Evolutionary conservation across 805 yeast species (phyloP).

Genomic region (Yarrowia divulgata): DNA sequence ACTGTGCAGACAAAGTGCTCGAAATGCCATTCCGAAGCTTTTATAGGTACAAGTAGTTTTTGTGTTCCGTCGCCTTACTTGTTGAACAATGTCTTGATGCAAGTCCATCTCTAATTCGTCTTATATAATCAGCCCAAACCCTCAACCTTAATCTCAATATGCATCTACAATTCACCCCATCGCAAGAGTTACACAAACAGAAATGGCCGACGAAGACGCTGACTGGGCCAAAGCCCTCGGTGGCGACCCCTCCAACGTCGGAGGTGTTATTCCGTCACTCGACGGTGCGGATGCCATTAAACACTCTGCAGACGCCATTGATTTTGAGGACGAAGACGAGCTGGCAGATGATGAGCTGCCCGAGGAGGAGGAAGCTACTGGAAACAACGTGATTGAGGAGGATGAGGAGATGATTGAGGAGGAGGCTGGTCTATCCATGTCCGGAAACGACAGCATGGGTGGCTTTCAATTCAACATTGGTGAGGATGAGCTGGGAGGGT

Average conservation of each 20-base stretch:
- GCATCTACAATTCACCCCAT: slow-evolving; percentile 4
- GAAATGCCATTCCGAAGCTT: too few species aligned
- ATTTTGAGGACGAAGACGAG: slow-evolving; percentile 93
- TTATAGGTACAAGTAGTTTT: too few species aligned
- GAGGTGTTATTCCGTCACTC: slow-evolving; percentile 30
- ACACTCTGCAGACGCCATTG: slow-evolving; percentile 92
- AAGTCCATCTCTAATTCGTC: too few species aligned
- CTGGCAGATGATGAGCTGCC: slow-evolving; percentile 82
- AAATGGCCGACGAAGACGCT: slow-evolving; percentile 39
- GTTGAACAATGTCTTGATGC: too few species aligned
- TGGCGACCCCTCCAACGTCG: slow-evolving; percentile 32
- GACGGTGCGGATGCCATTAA: slow-evolving; percentile 51
- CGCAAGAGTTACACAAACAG: slow-evolving; percentile 12
- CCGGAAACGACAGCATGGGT: slow-evolving; percentile 23
- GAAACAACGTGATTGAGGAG: slow-evolving; percentile 37
- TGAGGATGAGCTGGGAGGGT: slow-evolving; percentile 30
- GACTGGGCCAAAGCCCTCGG: slow-evolving; percentile 37
- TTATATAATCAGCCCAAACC: slow-evolving; percentile 7
- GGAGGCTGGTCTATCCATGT: slow-evolving; percentile 7
- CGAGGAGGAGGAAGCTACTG: slow-evolving; percentile 46
- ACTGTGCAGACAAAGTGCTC: too few species aligned
- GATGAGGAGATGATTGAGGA: slow-evolving; percentile 24
- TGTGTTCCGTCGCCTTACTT: too few species aligned
- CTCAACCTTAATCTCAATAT: neutral
- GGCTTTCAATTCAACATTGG: slow-evolving; percentile 34